Evolutionary conservation across 2,329 filamentous ascomycete genomes (phyloP).

Genomic region (Aspergillus floridensis): DNA sequence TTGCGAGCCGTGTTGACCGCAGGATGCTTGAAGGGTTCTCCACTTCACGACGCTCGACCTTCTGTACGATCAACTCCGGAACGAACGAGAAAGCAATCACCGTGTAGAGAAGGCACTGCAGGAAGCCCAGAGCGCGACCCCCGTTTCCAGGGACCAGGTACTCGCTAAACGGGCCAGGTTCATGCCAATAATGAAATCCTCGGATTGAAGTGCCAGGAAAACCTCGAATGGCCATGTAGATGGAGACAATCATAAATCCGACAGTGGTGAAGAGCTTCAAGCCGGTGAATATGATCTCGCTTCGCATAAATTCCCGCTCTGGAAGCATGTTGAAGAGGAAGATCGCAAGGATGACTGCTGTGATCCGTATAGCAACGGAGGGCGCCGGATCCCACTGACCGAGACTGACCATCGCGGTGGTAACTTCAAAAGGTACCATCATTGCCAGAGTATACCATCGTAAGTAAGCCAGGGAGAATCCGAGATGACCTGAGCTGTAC

Average conservation of each 20-base stretch:
- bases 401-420: slow-evolving; percentile 63
- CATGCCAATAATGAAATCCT: slow-evolving; percentile 52
- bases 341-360: slow-evolving; percentile 58
- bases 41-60: slow-evolving; percentile 53
- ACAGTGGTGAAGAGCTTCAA: slow-evolving; percentile 51
- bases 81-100: slow-evolving; percentile 54
- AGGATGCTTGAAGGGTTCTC: slow-evolving; percentile 52
- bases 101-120: slow-evolving; percentile 50
- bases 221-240: slow-evolving; percentile 54
- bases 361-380: slow-evolving; percentile 44
- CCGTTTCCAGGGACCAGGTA: slow-evolving; percentile 47
- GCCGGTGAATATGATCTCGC: slow-evolving; percentile 49
- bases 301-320: slow-evolving; percentile 49
- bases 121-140: slow-evolving; percentile 51
- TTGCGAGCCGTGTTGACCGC: slow-evolving; percentile 52
- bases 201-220: slow-evolving; percentile 47
- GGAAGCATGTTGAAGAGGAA: slow-evolving; percentile 49
- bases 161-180: slow-evolving; percentile 49
- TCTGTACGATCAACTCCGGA: slow-evolving; percentile 55
- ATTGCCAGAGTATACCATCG: slow-evolving; percentile 49
- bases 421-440: slow-evolving; percentile 58
- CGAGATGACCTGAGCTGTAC: slow-evolving; percentile 39
- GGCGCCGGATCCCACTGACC: slow-evolving; percentile 54
- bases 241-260: slow-evolving; percentile 49
- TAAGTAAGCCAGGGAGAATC: slow-evolving; percentile 40